Percentiles rank a stretch among this genome's conserved stretches.
phyloP scores from a whole-genome alignment of 768 basidiomycete genomes.

The Hirschioporus abietinus region DNA sequence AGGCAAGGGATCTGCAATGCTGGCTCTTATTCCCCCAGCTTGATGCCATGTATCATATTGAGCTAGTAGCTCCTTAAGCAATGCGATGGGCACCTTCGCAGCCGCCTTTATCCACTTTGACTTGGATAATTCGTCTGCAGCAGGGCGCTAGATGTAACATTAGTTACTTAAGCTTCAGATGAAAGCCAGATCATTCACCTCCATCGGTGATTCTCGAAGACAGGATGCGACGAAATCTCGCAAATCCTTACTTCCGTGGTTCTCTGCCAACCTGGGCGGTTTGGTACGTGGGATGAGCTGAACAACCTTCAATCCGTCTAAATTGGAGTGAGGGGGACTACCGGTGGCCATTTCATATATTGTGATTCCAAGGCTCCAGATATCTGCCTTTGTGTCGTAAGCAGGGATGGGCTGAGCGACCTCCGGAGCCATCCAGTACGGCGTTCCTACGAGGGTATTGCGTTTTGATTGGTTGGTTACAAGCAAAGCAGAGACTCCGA shows the following conservation, averaged over 20 bases:
- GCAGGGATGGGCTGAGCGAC: conserved; percentile 84
- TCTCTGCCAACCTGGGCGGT: conserved; percentile 75
- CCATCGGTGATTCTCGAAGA: conserved; percentile 77
- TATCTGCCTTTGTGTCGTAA: conserved; percentile 97
- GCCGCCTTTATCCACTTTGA: conserved; percentile 86
- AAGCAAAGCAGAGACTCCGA: conserved; percentile 94
- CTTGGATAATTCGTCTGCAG: conserved; percentile 84
- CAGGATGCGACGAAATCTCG: conserved; percentile 82
- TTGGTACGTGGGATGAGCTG: conserved; percentile 82
- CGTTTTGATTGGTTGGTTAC: conserved; percentile 83
- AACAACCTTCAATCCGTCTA: conserved; percentile 83
- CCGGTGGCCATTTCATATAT: conserved; percentile 96
- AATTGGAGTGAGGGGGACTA: conserved; percentile 87
- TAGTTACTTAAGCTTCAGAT: not conserved
- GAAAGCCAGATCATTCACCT: conserved; percentile 18
- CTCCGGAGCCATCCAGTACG: conserved; percentile 99
- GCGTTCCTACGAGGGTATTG: conserved; percentile 94
- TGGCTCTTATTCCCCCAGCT: conserved; percentile 66
- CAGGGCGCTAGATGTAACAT: conserved; percentile 53
- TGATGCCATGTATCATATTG: conserved; percentile 72
- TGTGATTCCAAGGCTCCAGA: conserved; percentile 97
- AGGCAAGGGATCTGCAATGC: conserved; percentile 63
- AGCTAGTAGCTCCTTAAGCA: conserved; percentile 75
- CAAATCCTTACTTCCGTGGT: conserved; percentile 78
- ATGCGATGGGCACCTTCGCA: conserved; percentile 58